Percentiles rank a stretch among this genome's conserved stretches.
Evolutionary conservation across 371 early-diverging fungal genomes (phyloP).

Genomic region (Funneliformis caledonium): DNA sequence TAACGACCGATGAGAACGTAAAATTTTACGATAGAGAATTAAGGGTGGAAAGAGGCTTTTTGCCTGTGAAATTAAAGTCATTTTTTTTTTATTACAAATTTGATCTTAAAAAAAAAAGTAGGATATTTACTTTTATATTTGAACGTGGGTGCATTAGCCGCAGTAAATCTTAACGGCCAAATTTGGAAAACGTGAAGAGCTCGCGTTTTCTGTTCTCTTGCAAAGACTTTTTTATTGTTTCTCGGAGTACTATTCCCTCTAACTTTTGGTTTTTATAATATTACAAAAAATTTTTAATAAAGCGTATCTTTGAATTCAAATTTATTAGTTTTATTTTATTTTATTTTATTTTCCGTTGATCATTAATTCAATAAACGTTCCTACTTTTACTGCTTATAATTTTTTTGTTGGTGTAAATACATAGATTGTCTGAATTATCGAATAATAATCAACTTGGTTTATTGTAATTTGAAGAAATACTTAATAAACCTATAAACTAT

Average conservation of each 20-base stretch:
- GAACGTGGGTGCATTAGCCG: background rate
- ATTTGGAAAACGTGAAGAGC: background rate
- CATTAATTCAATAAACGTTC: no score
- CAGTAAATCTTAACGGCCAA: background rate
- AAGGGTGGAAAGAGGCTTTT: constrained; percentile 53
- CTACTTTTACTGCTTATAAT: background rate
- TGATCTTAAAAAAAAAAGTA: no score
- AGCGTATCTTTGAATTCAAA: background rate
- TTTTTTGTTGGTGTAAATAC: background rate
- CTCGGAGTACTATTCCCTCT: background rate
- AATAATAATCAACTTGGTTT: background rate
- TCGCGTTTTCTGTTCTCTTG: background rate
- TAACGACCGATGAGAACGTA: constrained; percentile 59
- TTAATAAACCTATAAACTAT: background rate
- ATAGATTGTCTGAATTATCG: background rate
- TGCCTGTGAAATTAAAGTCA: background rate
- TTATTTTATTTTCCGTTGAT: background rate
- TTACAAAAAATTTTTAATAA: background rate
- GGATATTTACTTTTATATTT: no score
- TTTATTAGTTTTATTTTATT: background rate
- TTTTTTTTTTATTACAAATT: no score
- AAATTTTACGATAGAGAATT: constrained; percentile 63
- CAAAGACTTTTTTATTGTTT: background rate
- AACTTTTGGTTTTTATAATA: background rate
- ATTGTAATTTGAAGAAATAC: background rate